Evolutionary conservation across 2,329 filamentous ascomycete genomes (phyloP), one percentile per base, ranked within the genome.

Genomic region (Hymenoscyphus occultus): DNA sequence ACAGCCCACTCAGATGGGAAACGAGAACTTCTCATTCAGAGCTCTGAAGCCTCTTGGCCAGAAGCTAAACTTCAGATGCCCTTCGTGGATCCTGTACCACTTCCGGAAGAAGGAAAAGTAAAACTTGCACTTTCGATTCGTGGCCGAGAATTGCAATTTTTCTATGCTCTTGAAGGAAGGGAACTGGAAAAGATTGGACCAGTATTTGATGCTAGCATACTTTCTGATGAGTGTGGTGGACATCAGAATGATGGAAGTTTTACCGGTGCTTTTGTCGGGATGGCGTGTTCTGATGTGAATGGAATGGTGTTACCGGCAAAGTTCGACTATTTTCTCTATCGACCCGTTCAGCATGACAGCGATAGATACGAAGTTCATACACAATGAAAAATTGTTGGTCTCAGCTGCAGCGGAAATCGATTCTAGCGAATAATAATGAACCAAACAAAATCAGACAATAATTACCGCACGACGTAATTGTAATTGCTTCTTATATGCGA

Each of bases 151-250:
- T 71, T 88, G 68, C 84, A 86, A 72, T 88, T 88, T 66, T 84
- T 70, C 59, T 88, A 87, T 62, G 81, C 82, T 0, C 72, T 86
- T 0, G 80, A 80, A 31, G 80, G 77, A 0, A 77, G 76, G 6
- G 74, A 78, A 32, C 67, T 85, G 65, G 78, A 79, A 71, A 75
- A 80, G 66, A 77, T 88, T 59, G 86, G 86, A 0, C 83, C 82
- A 0, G 81, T 84, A 1, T 82, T 82, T 56, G 84, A 88, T 69
- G 86, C 85, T 0, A 84, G 83, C 6, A 82, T 88, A 14, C 66
- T 88, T 7, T 84, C 81, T 12, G 86, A 89, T 69, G 86, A 89
- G 76, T 88, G 86, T 64, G 86, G 86, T 10, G 86, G 85, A 0
- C 85, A 88, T 67, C 80, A 83, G 66, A 80, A 77, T 2, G 84